phyloP scores from a whole-genome alignment of 2,329 filamentous ascomycete genomes.

The Microdochium nivale region DNA sequence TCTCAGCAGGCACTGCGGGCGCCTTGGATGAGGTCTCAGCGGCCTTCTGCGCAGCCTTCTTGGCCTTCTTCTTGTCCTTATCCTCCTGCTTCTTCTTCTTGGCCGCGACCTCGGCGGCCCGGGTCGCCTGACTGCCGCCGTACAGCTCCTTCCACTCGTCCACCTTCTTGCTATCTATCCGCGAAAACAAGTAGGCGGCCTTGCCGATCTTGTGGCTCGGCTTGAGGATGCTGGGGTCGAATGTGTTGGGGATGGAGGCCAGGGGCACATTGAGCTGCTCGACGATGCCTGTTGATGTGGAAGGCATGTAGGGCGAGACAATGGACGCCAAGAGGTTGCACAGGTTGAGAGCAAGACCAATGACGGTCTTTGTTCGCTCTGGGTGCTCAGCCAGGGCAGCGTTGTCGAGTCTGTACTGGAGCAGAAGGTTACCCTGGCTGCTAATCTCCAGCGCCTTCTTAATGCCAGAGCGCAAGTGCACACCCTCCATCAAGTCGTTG shows the following conservation, averaged over 20 bases:
- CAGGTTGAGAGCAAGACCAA: constrained; percentile 60
- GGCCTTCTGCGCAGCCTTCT: constrained; percentile 13
- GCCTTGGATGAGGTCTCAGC: constrained; percentile 6
- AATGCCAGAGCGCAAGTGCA: constrained; percentile 47
- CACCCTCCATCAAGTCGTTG: constrained; percentile 45
- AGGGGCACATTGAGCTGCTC: constrained; percentile 49
- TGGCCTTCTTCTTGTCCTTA: constrained; percentile 21
- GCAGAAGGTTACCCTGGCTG: constrained; percentile 46
- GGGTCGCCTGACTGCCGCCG: constrained; percentile 26
- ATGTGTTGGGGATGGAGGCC: constrained; percentile 47
- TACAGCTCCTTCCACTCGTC: constrained; percentile 63
- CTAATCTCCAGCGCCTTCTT: constrained; percentile 60
- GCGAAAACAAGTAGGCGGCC: constrained; percentile 60
- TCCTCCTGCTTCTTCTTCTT: constrained; percentile 21
- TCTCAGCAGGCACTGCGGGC: constrained; percentile 6
- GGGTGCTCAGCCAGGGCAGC: constrained; percentile 25
- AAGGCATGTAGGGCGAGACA: constrained; percentile 61
- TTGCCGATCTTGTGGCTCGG: constrained; percentile 61
- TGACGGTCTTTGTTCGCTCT: constrained; percentile 28
- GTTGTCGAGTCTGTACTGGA: constrained; percentile 33
- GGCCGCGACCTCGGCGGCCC: constrained; percentile 17
- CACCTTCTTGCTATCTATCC: constrained; percentile 63
- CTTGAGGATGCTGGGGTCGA: constrained; percentile 39
- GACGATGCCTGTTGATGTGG: constrained; percentile 52
- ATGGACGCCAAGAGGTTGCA: constrained; percentile 59